These are phyloP conservation scores for Penicillium olsonii DNA, from an alignment of 2,329 filamentous ascomycete species.

Conservation along the genomic window DNA sequence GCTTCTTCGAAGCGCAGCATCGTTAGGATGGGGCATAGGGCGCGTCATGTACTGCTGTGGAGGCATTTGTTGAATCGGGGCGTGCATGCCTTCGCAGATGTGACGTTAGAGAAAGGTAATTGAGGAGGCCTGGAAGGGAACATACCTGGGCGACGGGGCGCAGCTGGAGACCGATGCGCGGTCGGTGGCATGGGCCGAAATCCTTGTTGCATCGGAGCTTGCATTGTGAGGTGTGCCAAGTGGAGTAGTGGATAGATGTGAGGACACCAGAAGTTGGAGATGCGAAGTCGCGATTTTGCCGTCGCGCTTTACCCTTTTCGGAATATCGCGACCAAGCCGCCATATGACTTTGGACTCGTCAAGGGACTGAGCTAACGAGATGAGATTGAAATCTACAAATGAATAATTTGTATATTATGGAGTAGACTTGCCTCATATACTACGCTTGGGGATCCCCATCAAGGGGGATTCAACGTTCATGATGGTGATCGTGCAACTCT, in stretches of 20 bases:
- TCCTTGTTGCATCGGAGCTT: constrained; percentile 45
- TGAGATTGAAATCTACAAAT: too few species aligned
- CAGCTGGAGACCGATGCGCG: constrained; percentile 44
- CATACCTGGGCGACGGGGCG: constrained; percentile 46
- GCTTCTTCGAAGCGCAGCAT: constrained; percentile 71
- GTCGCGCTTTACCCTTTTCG: constrained; percentile 40
- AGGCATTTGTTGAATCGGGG: constrained; percentile 39
- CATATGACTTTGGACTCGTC: too few species aligned
- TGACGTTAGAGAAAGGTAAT: constrained; percentile 11
- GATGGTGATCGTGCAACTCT: constrained; percentile 14
- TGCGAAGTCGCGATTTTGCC: constrained; percentile 38
- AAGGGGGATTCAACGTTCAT: background rate
- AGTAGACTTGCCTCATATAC: background rate
- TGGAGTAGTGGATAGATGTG: constrained; percentile 10
- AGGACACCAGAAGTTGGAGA: constrained; percentile 23
- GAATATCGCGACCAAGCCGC: constrained; percentile 17
- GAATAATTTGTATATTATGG: too few species aligned
- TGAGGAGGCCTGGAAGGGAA: constrained; percentile 20
- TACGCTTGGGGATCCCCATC: background rate
- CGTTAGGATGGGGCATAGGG: constrained; percentile 39
- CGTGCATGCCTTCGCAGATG: constrained; percentile 31
- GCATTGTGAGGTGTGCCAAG: constrained; percentile 30
- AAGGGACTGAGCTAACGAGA: too few species aligned
- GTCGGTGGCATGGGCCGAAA: constrained; percentile 45
- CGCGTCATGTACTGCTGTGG: constrained; percentile 42